These are phyloP conservation scores for Saturnispora sanitii DNA, from an alignment of 805 yeast genomes.

Conservation along the genomic window DNA sequence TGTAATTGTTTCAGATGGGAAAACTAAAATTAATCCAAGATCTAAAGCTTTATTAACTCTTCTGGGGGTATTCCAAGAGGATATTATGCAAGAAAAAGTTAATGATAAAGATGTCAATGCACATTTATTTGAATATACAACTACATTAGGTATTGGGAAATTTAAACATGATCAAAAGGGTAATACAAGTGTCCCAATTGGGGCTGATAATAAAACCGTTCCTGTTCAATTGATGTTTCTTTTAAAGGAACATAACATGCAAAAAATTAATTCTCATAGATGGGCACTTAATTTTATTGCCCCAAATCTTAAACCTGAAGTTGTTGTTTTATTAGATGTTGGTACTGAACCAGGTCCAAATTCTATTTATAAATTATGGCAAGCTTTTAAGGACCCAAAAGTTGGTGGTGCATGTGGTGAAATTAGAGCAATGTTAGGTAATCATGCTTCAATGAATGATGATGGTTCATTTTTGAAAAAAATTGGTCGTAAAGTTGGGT, in stretches of 20 bases:
- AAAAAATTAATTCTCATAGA: slow-evolving; percentile 89
- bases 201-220: slow-evolving; percentile 42
- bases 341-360: slow-evolving; percentile 88
- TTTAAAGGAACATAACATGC: slow-evolving; percentile 77
- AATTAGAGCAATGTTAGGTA: slow-evolving; percentile 58
- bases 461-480: slow-evolving; percentile 20
- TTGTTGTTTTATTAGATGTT: slow-evolving; percentile 79
- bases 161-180: slow-evolving; percentile 36
- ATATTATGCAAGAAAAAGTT: slow-evolving; percentile 83
- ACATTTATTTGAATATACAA: slow-evolving; percentile 87
- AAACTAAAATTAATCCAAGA: slow-evolving; percentile 68
- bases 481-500: slow-evolving; percentile 36
- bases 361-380: slow-evolving; percentile 85
- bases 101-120: slow-evolving; percentile 74
- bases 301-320: slow-evolving; percentile 69
- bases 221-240: slow-evolving; percentile 88
- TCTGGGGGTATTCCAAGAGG: slow-evolving; percentile 86
- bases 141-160: slow-evolving; percentile 66
- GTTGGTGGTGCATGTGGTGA: slow-evolving; percentile 99
- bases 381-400: slow-evolving; percentile 63
- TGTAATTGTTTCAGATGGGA: slow-evolving; percentile 83
- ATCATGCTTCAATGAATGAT: slow-evolving; percentile 24
- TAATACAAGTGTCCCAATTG: slow-evolving; percentile 49
- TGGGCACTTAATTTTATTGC: slow-evolving; percentile 94
- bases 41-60: slow-evolving; percentile 74